Evolutionary conservation across 305 asterid genomes (phyloP).

Genomic region (Rubia balearica): DNA sequence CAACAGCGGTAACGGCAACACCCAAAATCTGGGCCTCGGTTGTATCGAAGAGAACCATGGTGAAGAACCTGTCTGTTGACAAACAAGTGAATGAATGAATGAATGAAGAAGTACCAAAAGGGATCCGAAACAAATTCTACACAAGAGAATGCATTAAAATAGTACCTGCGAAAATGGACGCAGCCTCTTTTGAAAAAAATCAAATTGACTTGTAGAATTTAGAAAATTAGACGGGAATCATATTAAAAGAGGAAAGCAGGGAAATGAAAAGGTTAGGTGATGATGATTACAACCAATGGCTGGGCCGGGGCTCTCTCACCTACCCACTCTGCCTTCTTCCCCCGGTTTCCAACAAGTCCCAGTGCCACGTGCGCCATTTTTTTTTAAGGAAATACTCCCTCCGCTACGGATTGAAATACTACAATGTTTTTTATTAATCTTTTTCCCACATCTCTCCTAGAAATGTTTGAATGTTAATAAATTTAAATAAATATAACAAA

Average conservation of each 20-base stretch:
- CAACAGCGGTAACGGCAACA: constrained; percentile 46
- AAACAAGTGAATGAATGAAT: not conserved
- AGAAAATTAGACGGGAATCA: not conserved
- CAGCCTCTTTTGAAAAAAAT: not conserved
- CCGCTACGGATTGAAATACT: no score
- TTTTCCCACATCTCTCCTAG: no score
- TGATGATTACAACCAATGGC: not conserved
- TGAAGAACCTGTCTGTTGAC: not conserved
- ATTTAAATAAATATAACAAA: no score
- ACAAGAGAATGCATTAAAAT: not conserved
- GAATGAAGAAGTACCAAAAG: not conserved
- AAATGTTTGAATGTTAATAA: no score
- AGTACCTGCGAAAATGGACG: not conserved
- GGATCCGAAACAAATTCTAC: not conserved
- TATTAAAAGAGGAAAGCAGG: not conserved
- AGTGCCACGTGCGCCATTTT: constrained; percentile 6
- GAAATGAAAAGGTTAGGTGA: constrained; percentile 3
- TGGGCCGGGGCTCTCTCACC: not conserved
- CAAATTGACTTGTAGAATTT: not conserved
- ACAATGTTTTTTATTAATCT: no score
- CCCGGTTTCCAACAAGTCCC: not conserved
- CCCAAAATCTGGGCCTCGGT: constrained; percentile 47
- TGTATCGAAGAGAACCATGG: constrained; percentile 58
- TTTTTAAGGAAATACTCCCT: no score
- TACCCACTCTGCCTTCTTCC: not conserved